Conservation (phyloP, 352 stramenopile species). For the Thraustochytrium striatum region DNA sequence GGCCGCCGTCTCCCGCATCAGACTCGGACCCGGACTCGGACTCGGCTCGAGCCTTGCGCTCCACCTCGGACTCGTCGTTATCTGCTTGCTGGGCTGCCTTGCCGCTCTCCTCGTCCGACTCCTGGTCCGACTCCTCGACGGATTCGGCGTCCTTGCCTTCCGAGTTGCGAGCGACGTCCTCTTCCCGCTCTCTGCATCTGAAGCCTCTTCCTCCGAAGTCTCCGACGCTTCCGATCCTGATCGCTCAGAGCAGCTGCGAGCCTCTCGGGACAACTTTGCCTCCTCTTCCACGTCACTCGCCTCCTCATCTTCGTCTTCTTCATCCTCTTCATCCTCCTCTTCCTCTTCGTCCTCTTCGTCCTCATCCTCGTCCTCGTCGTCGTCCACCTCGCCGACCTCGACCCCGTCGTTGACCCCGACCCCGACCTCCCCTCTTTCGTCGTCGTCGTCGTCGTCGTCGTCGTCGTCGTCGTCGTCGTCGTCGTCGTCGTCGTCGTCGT, state of each 20-base stretch:
- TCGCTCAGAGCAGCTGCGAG: too few species aligned
- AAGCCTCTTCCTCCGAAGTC: too few species aligned
- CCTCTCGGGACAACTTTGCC: neutral
- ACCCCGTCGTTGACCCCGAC: neutral
- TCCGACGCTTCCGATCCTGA: too few species aligned
- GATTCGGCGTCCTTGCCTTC: neutral
- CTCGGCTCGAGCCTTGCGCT: too few species aligned
- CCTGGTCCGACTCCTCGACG: neutral
- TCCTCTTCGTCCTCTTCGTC: conserved; percentile 16
- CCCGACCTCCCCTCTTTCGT: too few species aligned
- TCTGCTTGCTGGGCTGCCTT: too few species aligned
- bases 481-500: neutral
- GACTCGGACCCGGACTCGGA: too few species aligned
- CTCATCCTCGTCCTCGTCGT: conserved; percentile 9
- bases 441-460: conserved; percentile 10
- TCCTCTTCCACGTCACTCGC: neutral
- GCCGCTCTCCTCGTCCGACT: neutral
- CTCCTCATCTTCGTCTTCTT: neutral
- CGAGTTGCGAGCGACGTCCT: too few species aligned
- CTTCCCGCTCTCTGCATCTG: too few species aligned
- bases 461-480: neutral
- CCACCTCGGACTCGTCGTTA: too few species aligned
- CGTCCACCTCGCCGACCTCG: neutral
- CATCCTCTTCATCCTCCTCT: neutral
- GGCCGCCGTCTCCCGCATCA: too few species aligned